Percentiles rank a stretch among this genome's conserved stretches.
Conservation (phyloP, 2,329 filamentous ascomycete genomes). For the Hypoxylon sp. region DNA sequence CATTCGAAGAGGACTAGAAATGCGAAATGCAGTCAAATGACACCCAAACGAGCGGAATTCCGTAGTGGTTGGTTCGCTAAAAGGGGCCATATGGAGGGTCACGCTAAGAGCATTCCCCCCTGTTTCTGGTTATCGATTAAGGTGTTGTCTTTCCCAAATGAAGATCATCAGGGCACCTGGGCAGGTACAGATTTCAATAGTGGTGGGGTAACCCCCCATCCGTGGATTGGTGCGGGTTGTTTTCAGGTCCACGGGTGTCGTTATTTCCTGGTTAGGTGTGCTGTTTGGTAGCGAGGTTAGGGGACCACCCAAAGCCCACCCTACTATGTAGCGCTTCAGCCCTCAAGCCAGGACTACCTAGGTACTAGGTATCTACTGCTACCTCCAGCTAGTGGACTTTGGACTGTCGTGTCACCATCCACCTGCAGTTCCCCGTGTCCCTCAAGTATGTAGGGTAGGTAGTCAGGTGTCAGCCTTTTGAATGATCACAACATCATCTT, state of each 20-base stretch:
- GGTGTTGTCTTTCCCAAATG: conserved; percentile 15
- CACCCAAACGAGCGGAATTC: conserved; percentile 25
- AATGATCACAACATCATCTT: conserved; percentile 25
- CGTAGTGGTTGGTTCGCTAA: conserved; percentile 28
- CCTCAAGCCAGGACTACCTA: no score
- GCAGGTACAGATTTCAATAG: not conserved
- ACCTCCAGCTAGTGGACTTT: no score
- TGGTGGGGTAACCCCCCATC: not conserved
- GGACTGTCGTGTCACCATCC: conserved; percentile 12
- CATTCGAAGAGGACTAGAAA: conserved; percentile 10
- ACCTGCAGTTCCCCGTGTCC: not conserved
- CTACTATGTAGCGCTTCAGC: no score
- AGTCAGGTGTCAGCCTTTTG: conserved; percentile 12
- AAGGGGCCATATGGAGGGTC: conserved; percentile 4
- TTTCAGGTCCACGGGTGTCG: not conserved
- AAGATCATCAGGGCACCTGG: conserved; percentile 27
- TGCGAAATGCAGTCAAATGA: conserved; percentile 31
- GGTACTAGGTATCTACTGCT: no score
- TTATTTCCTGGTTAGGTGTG: no score
- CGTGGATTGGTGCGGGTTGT: not conserved
- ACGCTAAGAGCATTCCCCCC: conserved; percentile 22
- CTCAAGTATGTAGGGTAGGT: not conserved
- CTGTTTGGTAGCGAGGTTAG: no score
- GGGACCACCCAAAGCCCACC: no score
- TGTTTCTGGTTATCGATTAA: conserved; percentile 18